Evolutionary conservation across 768 basidiomycete species (phyloP).

Genomic region (Boletus rufocinnamomeus): DNA sequence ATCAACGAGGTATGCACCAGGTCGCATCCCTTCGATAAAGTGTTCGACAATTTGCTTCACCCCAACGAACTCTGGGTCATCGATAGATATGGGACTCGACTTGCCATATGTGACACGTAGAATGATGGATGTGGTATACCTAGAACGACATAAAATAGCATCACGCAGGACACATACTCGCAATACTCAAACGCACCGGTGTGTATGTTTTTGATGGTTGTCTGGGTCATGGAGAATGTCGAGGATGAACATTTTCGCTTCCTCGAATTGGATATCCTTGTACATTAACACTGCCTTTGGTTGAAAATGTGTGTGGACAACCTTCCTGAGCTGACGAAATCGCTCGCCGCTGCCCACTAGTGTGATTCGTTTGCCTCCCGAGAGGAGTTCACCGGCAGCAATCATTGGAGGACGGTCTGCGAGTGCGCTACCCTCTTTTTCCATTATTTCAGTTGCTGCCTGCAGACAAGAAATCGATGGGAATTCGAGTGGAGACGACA

Average conservation of each 20-base stretch:
- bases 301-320: constrained; percentile 55
- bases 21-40: constrained; percentile 33
- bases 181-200: constrained; percentile 43
- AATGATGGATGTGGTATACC: constrained; percentile 31
- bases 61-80: constrained; percentile 28
- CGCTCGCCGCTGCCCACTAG: constrained; percentile 51
- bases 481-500: background rate
- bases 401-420: constrained; percentile 54
- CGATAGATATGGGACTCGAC: constrained; percentile 13
- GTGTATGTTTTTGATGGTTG: constrained; percentile 43
- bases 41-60: constrained; percentile 23
- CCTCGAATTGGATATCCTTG: constrained; percentile 43
- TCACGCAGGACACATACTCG: background rate
- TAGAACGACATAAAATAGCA: constrained; percentile 4
- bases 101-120: constrained; percentile 31
- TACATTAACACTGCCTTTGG: constrained; percentile 48
- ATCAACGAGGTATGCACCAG: constrained; percentile 40
- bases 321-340: constrained; percentile 57
- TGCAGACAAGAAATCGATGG: constrained; percentile 20
- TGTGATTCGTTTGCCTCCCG: constrained; percentile 54
- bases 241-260: constrained; percentile 22
- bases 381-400: constrained; percentile 55
- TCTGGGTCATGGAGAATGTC: constrained; percentile 37
- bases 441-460: constrained; percentile 62
- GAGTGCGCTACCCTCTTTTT: constrained; percentile 54